phyloP scores from a whole-genome alignment of 2,329 filamentous ascomycete species.

The Nothophoma quercina region DNA sequence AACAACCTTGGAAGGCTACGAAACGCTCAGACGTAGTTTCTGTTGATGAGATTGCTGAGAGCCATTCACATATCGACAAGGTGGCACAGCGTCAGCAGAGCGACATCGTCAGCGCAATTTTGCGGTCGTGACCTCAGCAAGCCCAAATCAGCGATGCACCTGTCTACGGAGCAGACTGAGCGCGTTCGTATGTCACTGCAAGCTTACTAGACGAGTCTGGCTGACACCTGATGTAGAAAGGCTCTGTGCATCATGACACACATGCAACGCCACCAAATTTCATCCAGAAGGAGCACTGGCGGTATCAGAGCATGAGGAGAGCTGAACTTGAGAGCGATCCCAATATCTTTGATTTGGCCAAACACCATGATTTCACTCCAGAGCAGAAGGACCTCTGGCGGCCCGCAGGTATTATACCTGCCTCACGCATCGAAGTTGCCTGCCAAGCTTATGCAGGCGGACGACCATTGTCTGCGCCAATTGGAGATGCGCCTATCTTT shows the following conservation, averaged over 20 bases:
- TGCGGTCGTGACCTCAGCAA: neutral
- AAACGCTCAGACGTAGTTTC: no score
- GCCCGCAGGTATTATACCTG: constrained; percentile 37
- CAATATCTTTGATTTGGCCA: constrained; percentile 53
- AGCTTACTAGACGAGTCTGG: constrained; percentile 25
- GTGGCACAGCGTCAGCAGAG: constrained; percentile 5
- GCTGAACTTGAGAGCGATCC: constrained; percentile 60
- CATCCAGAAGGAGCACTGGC: constrained; percentile 46
- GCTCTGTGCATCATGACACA: constrained; percentile 46
- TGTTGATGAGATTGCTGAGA: constrained; percentile 1
- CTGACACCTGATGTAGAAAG: constrained; percentile 30
- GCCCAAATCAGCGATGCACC: constrained; percentile 27
- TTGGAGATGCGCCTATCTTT: constrained; percentile 41
- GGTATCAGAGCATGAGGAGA: constrained; percentile 67
- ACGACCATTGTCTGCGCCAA: constrained; percentile 25
- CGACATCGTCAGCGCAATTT: neutral
- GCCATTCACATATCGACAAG: neutral
- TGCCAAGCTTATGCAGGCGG: constrained; percentile 44
- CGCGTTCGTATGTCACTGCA: constrained; percentile 44
- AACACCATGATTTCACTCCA: constrained; percentile 42
- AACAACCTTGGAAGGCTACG: no score
- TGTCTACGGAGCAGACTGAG: constrained; percentile 34
- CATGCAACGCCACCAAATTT: constrained; percentile 47
- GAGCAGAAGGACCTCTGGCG: constrained; percentile 39
- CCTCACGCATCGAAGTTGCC: constrained; percentile 37